Conservation (phyloP, 768 basidiomycete species). For the Lyophyllum atratum region DNA sequence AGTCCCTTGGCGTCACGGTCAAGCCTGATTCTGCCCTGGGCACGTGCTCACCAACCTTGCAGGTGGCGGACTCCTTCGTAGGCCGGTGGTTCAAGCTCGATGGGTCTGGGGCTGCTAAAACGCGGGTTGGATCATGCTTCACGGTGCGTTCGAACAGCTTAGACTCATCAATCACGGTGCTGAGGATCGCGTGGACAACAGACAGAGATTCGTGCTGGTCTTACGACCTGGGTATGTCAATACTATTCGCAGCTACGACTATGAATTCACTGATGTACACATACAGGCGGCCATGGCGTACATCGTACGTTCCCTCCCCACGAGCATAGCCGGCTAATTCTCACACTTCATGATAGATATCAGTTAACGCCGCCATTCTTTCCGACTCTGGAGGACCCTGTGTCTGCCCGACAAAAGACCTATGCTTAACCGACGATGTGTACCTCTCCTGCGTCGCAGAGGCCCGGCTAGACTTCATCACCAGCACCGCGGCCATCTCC, state of each 20-base stretch:
- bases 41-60: neutral
- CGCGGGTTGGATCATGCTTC: constrained; percentile 66
- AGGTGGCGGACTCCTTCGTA: constrained; percentile 49
- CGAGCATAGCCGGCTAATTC: neutral
- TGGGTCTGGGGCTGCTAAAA: constrained; percentile 64
- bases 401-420: constrained; percentile 63
- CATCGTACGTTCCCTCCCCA: constrained; percentile 51
- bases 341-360: constrained; percentile 50
- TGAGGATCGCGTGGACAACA: constrained; percentile 25
- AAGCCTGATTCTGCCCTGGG: neutral
- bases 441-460: constrained; percentile 63
- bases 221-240: constrained; percentile 76
- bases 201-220: constrained; percentile 78
- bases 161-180: neutral
- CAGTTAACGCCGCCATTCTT: constrained; percentile 83
- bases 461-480: constrained; percentile 77
- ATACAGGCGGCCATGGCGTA: constrained; percentile 79
- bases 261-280: constrained; percentile 4
- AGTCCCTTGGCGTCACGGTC: constrained; percentile 5
- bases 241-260: neutral
- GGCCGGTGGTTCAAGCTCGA: constrained; percentile 77
- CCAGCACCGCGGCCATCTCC: constrained; percentile 76
- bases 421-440: constrained; percentile 49
- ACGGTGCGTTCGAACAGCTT: constrained; percentile 34
- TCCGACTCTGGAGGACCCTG: constrained; percentile 81